A percentile compares a stretch with the other conserved stretches of the same genome.
These are phyloP conservation scores for Suhomyces canberraensis DNA, from an alignment of 805 yeast genomes.

Conservation along the genomic window DNA sequence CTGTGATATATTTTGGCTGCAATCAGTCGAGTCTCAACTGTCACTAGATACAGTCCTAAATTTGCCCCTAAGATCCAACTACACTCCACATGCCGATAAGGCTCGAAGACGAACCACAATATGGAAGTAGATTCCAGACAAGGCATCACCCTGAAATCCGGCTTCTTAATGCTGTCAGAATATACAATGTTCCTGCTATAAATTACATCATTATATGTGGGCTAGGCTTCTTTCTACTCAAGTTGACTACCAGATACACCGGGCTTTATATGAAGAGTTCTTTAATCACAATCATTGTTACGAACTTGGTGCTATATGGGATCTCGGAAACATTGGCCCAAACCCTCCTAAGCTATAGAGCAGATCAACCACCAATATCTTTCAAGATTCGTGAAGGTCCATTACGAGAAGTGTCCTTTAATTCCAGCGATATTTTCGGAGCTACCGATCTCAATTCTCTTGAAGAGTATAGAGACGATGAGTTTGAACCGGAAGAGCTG, in stretches of 20 bases:
- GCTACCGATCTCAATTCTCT: not conserved
- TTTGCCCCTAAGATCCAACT: too few relatives aligned
- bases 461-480: conserved; percentile 2
- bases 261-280: conserved; percentile 61
- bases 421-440: conserved; percentile 14
- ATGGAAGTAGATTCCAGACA: not conserved
- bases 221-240: conserved; percentile 48
- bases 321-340: conserved; percentile 93
- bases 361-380: conserved; percentile 19
- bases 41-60: too few relatives aligned
- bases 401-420: conserved; percentile 16
- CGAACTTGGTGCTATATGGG: conserved; percentile 80
- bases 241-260: conserved; percentile 57
- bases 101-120: conserved; percentile 13
- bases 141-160: conserved; percentile 4
- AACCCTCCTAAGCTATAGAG: conserved; percentile 41
- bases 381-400: conserved; percentile 16
- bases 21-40: too few relatives aligned
- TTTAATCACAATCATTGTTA: conserved; percentile 71
- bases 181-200: conserved; percentile 52
- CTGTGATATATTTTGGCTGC: too few relatives aligned
- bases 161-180: conserved; percentile 30
- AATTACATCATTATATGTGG: conserved; percentile 52
- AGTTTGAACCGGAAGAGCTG: conserved; percentile 4
- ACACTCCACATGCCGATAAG: conserved; percentile 19